Base-by-base conservation (phyloP, 257 asterid genomes). In the Nicotiana tomentosiformis region DNA sequence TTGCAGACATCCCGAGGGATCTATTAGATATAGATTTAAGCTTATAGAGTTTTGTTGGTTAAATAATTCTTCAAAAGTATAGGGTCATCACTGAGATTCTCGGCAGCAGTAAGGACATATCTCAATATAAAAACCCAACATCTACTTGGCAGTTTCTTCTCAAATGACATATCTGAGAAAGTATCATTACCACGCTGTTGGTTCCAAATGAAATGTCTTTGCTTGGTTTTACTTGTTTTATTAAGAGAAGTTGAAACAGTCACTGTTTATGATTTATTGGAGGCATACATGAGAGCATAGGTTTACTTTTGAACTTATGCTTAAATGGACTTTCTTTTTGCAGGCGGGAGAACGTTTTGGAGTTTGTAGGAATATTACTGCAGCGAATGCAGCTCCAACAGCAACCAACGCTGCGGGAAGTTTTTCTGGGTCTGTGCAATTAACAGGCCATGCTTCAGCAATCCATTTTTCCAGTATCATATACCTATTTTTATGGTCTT, bases 401-500 rank as follows among this genome's bases (percentile, higher is more conserved):
- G 39, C 85, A 82, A 49, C 90, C 20, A 87, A 77, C 43, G 60
- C 87, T 62, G 80, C 91, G 33, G 99, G 99, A 81, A 96, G 95
- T 90, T 93, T 96, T 91, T 90, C 99, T 12, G 99, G 99, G 56
- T 92, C 98, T 12, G 98, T 94, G 86, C 98, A 96, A 86, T 83
- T 96, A 83, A 86, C 93, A 1, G 96, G 96, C 83, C 91, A 88
- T 72, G 94, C 94, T 85, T 84, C 97, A 64, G 43, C 83, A n/a
- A 77, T 83, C 84, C 70, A 84, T 65, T 60, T 81, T 82, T 87
- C 90, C 26, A 72, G 61, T 86, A 49, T 74, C 67, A 72, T 86
- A 35, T 53, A 78, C 70, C 29, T 85, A 37, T 87, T 74, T 74
- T 82, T 84, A 53, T 87, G n/a, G 82, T 81, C 26, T 62, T 68